A percentile compares a stretch with the other conserved stretches of the same genome.
These are phyloP conservation scores for Chaetomiaceae sp. DNA, from an alignment of 2,329 filamentous ascomycete genomes.

Conservation along the genomic window DNA sequence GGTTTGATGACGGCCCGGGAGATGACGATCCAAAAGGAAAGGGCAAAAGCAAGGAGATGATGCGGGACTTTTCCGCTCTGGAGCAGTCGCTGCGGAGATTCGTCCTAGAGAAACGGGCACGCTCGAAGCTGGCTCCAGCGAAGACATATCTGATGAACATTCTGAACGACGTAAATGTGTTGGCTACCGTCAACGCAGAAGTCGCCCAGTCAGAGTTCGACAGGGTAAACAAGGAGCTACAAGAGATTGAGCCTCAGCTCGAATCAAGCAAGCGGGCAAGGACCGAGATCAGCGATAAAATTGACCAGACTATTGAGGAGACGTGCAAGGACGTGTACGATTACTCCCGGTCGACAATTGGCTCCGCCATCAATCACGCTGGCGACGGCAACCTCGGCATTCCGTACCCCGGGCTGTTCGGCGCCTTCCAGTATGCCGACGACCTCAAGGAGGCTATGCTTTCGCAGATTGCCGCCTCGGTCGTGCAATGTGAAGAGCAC, in stretches of 20 bases:
- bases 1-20: constrained; percentile 49
- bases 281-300: constrained; percentile 71
- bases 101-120: constrained; percentile 89
- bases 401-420: constrained; percentile 78
- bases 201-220: constrained; percentile 82
- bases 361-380: constrained; percentile 68
- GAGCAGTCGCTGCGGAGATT: constrained; percentile 88
- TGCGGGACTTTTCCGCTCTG: constrained; percentile 82
- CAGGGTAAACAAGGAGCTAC: constrained; percentile 73
- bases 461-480: constrained; percentile 75
- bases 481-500: constrained; percentile 76
- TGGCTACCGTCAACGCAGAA: constrained; percentile 83
- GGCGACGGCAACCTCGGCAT: constrained; percentile 77
- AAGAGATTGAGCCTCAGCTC: constrained; percentile 77
- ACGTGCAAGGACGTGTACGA: constrained; percentile 83
- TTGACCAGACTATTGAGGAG: constrained; percentile 77
- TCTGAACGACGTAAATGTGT: constrained; percentile 75
- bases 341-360: constrained; percentile 71
- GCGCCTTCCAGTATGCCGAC: constrained; percentile 87
- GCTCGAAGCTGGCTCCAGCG: constrained; percentile 91
- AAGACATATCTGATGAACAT: constrained; percentile 95
- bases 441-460: constrained; percentile 91
- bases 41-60: constrained; percentile 82
- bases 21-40: constrained; percentile 64
- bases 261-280: constrained; percentile 79